Conservation (phyloP, 495 filamentous ascomycete species). For the Extremus antarcticus region DNA sequence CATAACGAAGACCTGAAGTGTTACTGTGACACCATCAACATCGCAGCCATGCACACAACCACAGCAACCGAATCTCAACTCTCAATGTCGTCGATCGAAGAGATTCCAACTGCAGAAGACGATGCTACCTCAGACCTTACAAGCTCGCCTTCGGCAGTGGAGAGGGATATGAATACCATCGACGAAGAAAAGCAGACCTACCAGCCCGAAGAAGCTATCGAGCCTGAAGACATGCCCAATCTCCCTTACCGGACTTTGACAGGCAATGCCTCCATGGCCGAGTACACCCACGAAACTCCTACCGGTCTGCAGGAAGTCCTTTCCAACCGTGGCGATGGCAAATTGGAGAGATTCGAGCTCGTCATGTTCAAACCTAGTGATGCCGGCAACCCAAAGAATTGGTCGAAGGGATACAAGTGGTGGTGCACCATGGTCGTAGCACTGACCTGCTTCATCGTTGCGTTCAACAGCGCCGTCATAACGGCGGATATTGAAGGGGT, state of each 20-base stretch:
- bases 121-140: neutral
- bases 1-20: neutral
- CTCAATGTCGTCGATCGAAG: neutral
- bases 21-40: too few relatives aligned
- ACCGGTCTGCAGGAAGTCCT: slow-evolving; percentile 42
- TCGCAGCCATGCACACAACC: neutral
- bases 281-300: slow-evolving; percentile 52
- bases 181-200: neutral
- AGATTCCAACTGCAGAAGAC: neutral
- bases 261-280: slow-evolving; percentile 47
- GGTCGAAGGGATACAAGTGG: slow-evolving; percentile 49
- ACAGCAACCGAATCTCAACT: neutral
- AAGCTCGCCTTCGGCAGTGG: too few relatives aligned
- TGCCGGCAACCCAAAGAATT: slow-evolving; percentile 26
- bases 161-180: too few relatives aligned
- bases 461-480: slow-evolving; percentile 52
- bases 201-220: neutral
- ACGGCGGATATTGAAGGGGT: slow-evolving; percentile 58
- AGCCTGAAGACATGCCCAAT: slow-evolving; percentile 32
- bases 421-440: slow-evolving; percentile 59
- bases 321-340: slow-evolving; percentile 42
- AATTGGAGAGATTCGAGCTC: slow-evolving; percentile 33
- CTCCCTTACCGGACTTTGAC: slow-evolving; percentile 55
- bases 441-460: slow-evolving; percentile 53
- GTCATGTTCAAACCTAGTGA: slow-evolving; percentile 24